Base-by-base conservation (phyloP, 495 filamentous ascomycete genomes). In the Aspergillus conjunctus region DNA sequence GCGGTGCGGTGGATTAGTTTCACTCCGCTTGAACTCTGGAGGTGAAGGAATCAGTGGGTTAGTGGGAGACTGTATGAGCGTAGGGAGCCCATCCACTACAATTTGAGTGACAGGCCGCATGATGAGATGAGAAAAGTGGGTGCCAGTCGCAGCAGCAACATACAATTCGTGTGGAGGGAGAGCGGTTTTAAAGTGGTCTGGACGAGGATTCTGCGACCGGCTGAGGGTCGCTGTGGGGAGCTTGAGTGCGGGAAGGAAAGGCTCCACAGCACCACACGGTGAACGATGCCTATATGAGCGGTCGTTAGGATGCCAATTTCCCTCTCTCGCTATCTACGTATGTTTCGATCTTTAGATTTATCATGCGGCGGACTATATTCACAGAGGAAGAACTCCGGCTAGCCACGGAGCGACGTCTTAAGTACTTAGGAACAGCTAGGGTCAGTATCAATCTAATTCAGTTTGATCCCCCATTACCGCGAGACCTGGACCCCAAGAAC, bases 371-470 rank as follows among this genome's bases (percentile, higher is more conserved):
- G 14, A 8, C 26, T 20, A 26, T 61, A 33, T 62, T 62, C 22
- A 67, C 61, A 1, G 58, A 63, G 9, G 31, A 7, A 12, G 65
- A 63, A 56, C 9, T 11, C 1, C 54, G 33, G 31, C 51, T 67
- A 14, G 34, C 58, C n/a, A 48, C 33, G 30, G 62, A 68, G 43
- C 44, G 59, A 20, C 48, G 30, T 4, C 33, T 60, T 0, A 68
- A 68, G 51, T 65, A 65, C 34, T 48, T 55, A 57, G 62, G 62
- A 14, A 64, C 58, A 7, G 59, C 60, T 26, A 66, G 61, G 48
- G 20, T 68, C 49, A 44, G 52, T 15, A 21, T 72, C 3, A 58
- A 55, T 51, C 54, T 69, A 26, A 71, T 73, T 10, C 32, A 45
- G 14, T 53, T 61, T 21, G 44, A 68, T 9, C 60, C 60, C 10